These are phyloP conservation scores for Trichoderma sp. DNA, from an alignment of 2,329 filamentous ascomycete species.

Conservation along the genomic window DNA sequence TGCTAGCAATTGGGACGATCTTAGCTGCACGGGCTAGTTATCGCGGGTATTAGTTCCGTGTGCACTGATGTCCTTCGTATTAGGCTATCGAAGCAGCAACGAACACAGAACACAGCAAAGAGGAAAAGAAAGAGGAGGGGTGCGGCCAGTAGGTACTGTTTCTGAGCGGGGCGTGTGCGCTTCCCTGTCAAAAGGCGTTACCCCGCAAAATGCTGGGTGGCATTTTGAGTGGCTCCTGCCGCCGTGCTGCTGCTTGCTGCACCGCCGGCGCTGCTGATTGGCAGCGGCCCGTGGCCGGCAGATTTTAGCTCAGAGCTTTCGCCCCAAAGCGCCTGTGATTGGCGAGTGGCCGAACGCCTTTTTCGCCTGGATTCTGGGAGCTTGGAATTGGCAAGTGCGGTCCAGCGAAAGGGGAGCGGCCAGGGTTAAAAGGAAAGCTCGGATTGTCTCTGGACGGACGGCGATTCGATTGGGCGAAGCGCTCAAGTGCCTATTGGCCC, in stretches of 20 bases:
- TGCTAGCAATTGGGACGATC: neutral
- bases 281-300: conserved; percentile 26
- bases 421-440: neutral
- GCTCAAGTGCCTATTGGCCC: neutral
- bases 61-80: neutral
- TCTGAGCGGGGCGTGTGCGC: neutral
- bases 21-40: neutral
- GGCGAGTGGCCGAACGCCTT: conserved; percentile 2
- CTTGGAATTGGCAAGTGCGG: neutral
- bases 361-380: neutral
- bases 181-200: conserved; percentile 18
- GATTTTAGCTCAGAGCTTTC: conserved; percentile 18
- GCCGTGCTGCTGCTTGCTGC: conserved; percentile 1
- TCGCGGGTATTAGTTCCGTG: neutral
- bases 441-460: neutral
- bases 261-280: conserved; percentile 25
- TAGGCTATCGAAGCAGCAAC: neutral
- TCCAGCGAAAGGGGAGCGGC: neutral
- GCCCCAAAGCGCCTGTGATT: neutral
- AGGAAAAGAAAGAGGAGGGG: neutral
- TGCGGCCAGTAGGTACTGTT: neutral
- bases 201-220: conserved; percentile 26
- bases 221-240: conserved; percentile 15
- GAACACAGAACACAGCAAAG: neutral
- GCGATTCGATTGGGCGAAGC: neutral